Evolutionary conservation across 2,329 filamentous ascomycete species (phyloP), one percentile per base, ranked within the genome.

Genomic region (Trichoderma hamatum): DNA sequence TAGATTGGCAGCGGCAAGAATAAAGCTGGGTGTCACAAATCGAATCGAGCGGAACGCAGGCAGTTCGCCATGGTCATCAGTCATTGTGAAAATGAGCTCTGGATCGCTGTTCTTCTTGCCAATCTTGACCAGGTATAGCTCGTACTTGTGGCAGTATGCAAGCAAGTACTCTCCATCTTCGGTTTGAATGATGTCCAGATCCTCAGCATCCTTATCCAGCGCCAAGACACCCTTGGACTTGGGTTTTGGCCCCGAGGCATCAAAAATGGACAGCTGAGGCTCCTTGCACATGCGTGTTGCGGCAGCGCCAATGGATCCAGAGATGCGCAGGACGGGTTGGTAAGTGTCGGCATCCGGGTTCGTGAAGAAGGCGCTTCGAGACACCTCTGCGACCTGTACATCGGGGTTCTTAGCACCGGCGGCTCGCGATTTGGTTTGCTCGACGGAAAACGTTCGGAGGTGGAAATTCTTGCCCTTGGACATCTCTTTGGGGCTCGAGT

Each of bases 381-480:
- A 84, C 30, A 85, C 73, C 78, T 89, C 86, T 63, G 82, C 75
- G 69, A 90, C 81, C 73, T 80, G 81, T 70, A 74, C 74, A 55
- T 76, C 73, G 61, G 77, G 72, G 14, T 70, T 72, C 70, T 76
- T 75, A 49, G 73, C 73, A 61, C 76, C 75, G 54, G 75, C 72
- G 72, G 76, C 66, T 63, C 78, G 73, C 69, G 77, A 67, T 69
- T 80, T 81, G 74, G 76, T 71, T 73, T 78, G 72, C 66, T 83
- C 79, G 72, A 96, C 84, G 71, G 86, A 84, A 75, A 97, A 92
- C 11, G 92, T 86, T 72, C 94, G 88, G 72, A 98, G 88, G 80
- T 97, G 94, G 76, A 92, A 86, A 78, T 97, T 97, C 76, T 88
- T 91, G 72, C 91, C 92, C 72, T 89, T 89, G 73, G 89, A 84